A percentile compares a stretch with the other conserved stretches of the same genome.
Conservation (phyloP, 345 rosid species). For the Cardamine occulta region DNA sequence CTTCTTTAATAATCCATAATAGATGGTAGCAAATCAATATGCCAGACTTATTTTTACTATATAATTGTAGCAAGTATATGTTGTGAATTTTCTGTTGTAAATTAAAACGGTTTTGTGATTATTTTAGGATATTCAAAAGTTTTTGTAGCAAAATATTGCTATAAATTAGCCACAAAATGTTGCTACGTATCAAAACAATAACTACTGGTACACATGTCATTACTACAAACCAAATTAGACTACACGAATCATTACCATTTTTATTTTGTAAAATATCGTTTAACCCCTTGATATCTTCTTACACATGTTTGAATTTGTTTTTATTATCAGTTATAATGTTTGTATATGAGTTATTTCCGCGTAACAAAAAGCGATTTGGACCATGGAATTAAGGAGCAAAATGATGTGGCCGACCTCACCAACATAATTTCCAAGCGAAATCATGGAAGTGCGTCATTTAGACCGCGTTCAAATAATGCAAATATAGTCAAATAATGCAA, state of each 20-base stretch:
- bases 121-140: no score
- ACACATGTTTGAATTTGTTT: not conserved
- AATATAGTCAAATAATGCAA: slow-evolving; percentile 17
- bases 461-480: slow-evolving; percentile 18
- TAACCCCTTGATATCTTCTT: not conserved
- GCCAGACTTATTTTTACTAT: not conserved
- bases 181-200: no score
- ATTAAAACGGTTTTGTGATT: no score
- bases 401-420: slow-evolving; percentile 30
- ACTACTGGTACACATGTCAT: no score
- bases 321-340: not conserved
- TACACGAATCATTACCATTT: not conserved
- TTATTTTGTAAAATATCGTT: no score
- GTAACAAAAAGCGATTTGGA: slow-evolving; percentile 12
- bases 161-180: no score
- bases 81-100: no score
- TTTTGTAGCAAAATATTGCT: no score
- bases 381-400: slow-evolving; percentile 27
- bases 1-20: no score
- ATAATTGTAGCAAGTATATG: not conserved
- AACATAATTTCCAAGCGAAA: slow-evolving; percentile 18
- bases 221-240: no score
- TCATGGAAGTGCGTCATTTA: slow-evolving; percentile 32
- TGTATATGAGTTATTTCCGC: not conserved
- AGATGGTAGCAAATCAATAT: not conserved